Percentiles rank a stretch among this genome's conserved stretches.
Evolutionary conservation across 192 early-diverging fungal genomes (phyloP).

Genomic region (Irineochytrium annulatum): DNA sequence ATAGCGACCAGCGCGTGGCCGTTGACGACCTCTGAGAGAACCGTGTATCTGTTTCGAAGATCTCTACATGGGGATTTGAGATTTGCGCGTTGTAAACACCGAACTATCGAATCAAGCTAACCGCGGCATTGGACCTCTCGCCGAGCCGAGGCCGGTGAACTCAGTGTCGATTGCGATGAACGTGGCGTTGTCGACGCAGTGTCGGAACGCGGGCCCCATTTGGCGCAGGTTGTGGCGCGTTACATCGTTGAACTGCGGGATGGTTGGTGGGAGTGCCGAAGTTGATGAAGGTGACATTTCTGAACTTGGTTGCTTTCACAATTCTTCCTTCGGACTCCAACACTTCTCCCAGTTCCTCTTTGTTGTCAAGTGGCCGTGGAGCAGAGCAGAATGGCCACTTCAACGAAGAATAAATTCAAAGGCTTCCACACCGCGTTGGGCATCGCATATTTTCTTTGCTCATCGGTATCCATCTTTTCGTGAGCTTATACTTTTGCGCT

Average conservation of each 20-base stretch:
- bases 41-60: slow-evolving; percentile 78
- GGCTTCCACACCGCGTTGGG: no score
- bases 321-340: no score
- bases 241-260: slow-evolving; percentile 11
- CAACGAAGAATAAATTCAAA: no score
- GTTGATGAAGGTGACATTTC: no score
- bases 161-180: slow-evolving; percentile 89
- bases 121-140: slow-evolving; percentile 12
- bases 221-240: slow-evolving; percentile 35
- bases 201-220: slow-evolving; percentile 24
- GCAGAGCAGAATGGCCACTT: no score
- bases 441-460: no score
- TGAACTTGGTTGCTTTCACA: no score
- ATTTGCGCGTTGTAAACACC: background rate
- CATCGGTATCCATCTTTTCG: no score
- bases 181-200: slow-evolving; percentile 38
- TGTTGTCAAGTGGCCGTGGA: no score
- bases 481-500: no score
- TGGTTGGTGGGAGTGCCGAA: no score
- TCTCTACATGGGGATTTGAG: slow-evolving; percentile 55
- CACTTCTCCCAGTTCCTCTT: no score
- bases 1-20: slow-evolving; percentile 79
- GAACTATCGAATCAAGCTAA: background rate
- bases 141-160: slow-evolving; percentile 78
- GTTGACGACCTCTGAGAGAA: slow-evolving; percentile 65